Evolutionary conservation across 768 basidiomycete species (phyloP).

Genomic region (Kwoniella newhampshirensis): DNA sequence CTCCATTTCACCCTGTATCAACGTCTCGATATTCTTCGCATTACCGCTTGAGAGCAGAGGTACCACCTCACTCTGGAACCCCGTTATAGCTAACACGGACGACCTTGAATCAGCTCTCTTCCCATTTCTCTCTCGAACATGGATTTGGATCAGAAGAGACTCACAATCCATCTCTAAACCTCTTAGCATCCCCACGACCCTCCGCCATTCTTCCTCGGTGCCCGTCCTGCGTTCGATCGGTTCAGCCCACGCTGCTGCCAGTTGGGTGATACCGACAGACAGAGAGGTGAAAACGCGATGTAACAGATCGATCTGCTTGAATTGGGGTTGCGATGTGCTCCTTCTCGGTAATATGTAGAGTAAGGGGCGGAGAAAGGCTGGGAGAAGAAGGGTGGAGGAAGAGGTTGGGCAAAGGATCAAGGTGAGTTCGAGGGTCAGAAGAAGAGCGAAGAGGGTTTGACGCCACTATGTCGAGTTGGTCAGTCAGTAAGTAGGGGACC

Average conservation of each 20-base stretch:
- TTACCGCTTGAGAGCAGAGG: slow-evolving; percentile 13
- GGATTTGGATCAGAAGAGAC: no score
- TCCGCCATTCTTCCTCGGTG: slow-evolving; percentile 11
- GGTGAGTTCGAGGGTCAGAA: slow-evolving; percentile 32
- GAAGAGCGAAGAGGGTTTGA: slow-evolving; percentile 29
- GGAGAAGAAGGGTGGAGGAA: background rate
- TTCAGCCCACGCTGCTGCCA: slow-evolving; percentile 35
- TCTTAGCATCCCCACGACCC: slow-evolving; percentile 12
- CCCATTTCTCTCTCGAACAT: background rate
- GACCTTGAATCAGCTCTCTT: background rate
- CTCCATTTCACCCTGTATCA: slow-evolving; percentile 22
- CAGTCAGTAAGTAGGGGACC: no score
- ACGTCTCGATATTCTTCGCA: slow-evolving; percentile 7
- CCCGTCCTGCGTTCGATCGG: background rate
- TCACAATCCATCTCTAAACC: slow-evolving; percentile 37
- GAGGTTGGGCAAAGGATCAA: slow-evolving; percentile 32
- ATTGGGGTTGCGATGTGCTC: slow-evolving; percentile 17
- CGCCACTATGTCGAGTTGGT: slow-evolving; percentile 34
- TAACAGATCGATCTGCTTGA: slow-evolving; percentile 29
- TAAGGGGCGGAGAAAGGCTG: background rate
- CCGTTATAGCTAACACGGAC: slow-evolving; percentile 9
- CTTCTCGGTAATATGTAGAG: background rate
- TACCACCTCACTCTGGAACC: slow-evolving; percentile 19
- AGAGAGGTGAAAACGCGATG: slow-evolving; percentile 35
- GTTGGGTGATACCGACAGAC: slow-evolving; percentile 35